Base-by-base conservation (phyloP, 768 basidiomycete genomes). In the Lenzites betulinus region DNA sequence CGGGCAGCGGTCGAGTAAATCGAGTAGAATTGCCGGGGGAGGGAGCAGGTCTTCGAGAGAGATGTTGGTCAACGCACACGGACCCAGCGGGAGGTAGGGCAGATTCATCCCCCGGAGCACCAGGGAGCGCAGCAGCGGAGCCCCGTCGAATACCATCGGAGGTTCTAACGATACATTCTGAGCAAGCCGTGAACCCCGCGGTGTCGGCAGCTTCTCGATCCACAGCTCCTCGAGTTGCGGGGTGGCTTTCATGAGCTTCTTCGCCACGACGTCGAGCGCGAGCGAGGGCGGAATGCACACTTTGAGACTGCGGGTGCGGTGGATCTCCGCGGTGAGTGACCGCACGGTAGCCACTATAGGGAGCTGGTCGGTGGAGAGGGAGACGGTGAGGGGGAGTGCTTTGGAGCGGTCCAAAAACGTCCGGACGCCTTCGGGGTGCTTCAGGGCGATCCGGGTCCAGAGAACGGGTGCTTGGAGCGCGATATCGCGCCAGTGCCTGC, bases 401-500 rank as follows among this genome's bases (percentile, higher is more conserved):
- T 48, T 23, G 2, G 58, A 59, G 8, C 58, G 50, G 28, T 54
- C 48, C 13, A 50, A 8, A 20, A 42, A 60, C 15, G 47, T 52
- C 22, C 2, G 22, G 7, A 39, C 15, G 18, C 46, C 46, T 5
- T 6, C 20, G 6, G 46, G 26, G 18, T 50, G 23, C 16, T 42
- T 25, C 39, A 49, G 30, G 7, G 18, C 3, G 38, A 54, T 35
- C 4, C 11, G 16, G 2, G 46, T 50, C 59, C 59, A 60, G 9
- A 54, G 48, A 1, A 26, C 20, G 8, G 59, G 38, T 12, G 39
- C 7, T 1, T 44, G 4, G 22, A 43, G 22, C 0, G 52, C 53
- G 7, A 54, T 30, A 7, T 33, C 38, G 22, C 59, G 59, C 59
- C 59, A 60, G 22, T 36, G 30, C 16, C 28, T 15, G 39, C 59